Evolutionary conservation across 192 early-diverging fungal genomes (phyloP), one percentile per base, ranked within the genome.

Genomic region (Umbelopsis vinacea): DNA sequence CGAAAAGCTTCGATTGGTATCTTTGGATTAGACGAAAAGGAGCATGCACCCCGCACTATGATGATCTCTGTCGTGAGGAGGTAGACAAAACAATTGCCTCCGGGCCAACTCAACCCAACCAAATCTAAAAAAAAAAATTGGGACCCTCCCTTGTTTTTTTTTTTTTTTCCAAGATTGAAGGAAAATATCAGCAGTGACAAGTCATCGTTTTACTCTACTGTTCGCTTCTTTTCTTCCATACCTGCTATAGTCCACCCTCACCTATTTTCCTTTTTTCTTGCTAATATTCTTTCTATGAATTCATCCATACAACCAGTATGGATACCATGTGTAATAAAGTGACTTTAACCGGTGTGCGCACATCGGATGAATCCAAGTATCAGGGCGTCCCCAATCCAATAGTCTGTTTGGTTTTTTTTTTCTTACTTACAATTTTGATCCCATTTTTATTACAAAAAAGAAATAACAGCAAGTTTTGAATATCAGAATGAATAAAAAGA

Each of bases 1-100:
- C 23, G 78, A 73, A 45, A 71, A 83, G 52, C 76, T 82, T 46
- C n/a, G 50, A 21, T 71, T 79, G 22, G 60, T 72, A 48, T 70
- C 77, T 2, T 50, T 69, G 43, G 52, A 74, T 23, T 74, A 69
- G 45, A 55, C 24, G n/a, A 37, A 57, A 24, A 46, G 29, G 33
- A 33, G 11, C 8, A 37, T 29, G 17, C 12, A 63, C 14, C 57
- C 26, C 40, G 8, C 40, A 43, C 2, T 11, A 63, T 7, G 33
- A 37, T 63, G 33, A 37, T 37, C 12, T 29, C 11, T 19, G 12
- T 63, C 12, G 14, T 29, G 48, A 50, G 48, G n/a, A 50, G 15
- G 15, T 50, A 50, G 48, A 50, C 7, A 48, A 12, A 48, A n/a
- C n/a, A n/a, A n/a, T 12, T 10, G 5, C 48, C n/a, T 17, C 48